Conservation (phyloP, 345 rosid genomes). For the Excoecaria agallocha region DNA sequence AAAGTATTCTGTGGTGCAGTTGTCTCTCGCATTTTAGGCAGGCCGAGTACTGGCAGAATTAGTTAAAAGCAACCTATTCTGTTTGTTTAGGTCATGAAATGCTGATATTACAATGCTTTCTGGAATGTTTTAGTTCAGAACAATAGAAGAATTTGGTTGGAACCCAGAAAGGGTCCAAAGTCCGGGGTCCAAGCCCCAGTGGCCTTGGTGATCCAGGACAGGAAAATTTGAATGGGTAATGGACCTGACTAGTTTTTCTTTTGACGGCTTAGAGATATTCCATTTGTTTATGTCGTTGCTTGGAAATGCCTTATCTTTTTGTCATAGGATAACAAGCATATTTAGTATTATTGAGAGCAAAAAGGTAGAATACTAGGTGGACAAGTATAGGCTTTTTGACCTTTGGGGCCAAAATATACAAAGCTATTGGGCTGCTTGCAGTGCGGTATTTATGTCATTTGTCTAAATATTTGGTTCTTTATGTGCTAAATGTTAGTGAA, state of each 20-base stretch:
- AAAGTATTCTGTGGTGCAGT: neutral
- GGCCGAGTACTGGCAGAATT: neutral
- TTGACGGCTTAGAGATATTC: neutral
- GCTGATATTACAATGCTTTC: neutral
- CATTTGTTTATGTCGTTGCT: neutral
- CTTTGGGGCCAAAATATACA: neutral
- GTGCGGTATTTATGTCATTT: neutral
- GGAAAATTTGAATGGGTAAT: neutral
- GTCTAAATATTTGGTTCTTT: neutral
- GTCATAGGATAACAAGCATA: neutral
- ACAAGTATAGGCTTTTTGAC: neutral
- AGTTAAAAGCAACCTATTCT: neutral
- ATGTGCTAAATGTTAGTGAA: neutral
- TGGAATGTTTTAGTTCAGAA: neutral
- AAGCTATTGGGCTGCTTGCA: neutral
- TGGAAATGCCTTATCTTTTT: neutral
- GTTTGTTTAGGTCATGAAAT: neutral
- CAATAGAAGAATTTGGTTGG: neutral
- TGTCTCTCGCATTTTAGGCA: neutral
- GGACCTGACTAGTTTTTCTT: neutral
- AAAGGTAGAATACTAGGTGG: neutral
- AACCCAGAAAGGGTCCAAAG: neutral
- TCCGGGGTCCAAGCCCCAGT: neutral
- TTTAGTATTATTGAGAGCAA: neutral
- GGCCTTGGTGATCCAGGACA: neutral